Base-by-base conservation (phyloP, 139 green algal species). In the Zygnema cylindricum region DNA sequence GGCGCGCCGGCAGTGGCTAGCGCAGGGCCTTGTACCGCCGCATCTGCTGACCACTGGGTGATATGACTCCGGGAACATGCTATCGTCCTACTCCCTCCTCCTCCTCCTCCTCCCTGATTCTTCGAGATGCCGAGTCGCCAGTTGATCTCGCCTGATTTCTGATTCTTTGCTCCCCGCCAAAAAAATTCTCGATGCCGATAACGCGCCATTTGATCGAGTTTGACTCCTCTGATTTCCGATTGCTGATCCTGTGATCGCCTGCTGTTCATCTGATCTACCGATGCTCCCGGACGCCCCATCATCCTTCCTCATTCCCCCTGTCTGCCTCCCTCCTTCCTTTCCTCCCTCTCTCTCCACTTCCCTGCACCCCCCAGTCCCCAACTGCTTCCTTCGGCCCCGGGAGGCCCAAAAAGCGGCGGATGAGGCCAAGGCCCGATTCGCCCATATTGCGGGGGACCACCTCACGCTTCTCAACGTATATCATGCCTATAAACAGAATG, bases 381-480 rank as follows among this genome's bases (percentile, higher is more conserved):
- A 97, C 75, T 95, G 97, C 22, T 99, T 99, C 92, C 88, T 98
- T 85, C 93, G 97, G 73, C 98, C 98, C 25, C 90, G 95, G 21
- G 97, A 99, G 88, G 93, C 94, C 0, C 88, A 92, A 32, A 97
- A 97, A 91, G 94, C 93, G 42, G 98, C 97, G 3, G 97, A 99
- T 77, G 98, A 98, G 88, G 95, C 96, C 88, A 99, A 99, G 93
- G 95, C 95, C 1, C 89, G 92, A 1, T 99, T 99, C 92, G 93
- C 95, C 30, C 97, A 99, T 91, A 94, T 98, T 32, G 97, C 99
- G 85, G 97, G 97, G 41, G 97, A 99, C 94, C 97, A 99, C 92
- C 88, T 99, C 49, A 99, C 97, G 21, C 94, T 99, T 86, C 94
- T 99, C 43, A 99, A 99, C 89, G 97, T 98, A 49, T 99, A 98